Base-by-base conservation (phyloP, 2,329 filamentous ascomycete genomes). In the Trichophyton mentagrophytes region DNA sequence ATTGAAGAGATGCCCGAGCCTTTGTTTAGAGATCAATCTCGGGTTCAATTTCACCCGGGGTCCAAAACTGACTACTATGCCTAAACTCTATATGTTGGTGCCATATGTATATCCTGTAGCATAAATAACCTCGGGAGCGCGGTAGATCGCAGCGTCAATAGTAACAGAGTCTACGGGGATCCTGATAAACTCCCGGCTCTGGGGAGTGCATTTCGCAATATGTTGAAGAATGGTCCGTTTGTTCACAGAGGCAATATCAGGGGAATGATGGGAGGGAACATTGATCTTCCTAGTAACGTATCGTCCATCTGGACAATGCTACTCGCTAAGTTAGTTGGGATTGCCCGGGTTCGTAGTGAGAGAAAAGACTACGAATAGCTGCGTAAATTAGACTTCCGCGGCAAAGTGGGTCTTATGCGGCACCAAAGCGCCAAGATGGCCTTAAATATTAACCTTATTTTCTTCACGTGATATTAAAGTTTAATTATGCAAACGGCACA, bases 11-110 rank as follows among this genome's bases (percentile, higher is more conserved):
- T 73, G 67, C 69, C 69, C 71, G 36, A 73, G 57, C 66, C 69
- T 66, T 64, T 47, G 11, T 33, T 7, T 9, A 1, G 44, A 22
- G 22, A 9, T 46, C 40, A 59, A 13, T 64, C 64, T 4, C 20
- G 11, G 2, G 68, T 69, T 11, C 73, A 20, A 6, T 5, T 7
- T n/a, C n/a, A n/a, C 3, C 6, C 15, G 3, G 3, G 1, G 13
- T 38, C 2, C 7, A 33, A 66, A 57, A n/a, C 57, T 57, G 68
- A 70, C 69, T 68, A 74, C 69, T 27, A 70, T 68, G 3, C 70
- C 72, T 30, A 74, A 61, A 58, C 67, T 73, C 72, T 69, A 74
- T 51, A 73, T 72, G 62, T 74, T 70, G 51, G 70, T 70, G 56
- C 70, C 70, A 65, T 73, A 73, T 2, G 68, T 66, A 64, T 67